phyloP scores from a whole-genome alignment of 192 early-diverging fungal genomes.

The Dimargaris verticillata region DNA sequence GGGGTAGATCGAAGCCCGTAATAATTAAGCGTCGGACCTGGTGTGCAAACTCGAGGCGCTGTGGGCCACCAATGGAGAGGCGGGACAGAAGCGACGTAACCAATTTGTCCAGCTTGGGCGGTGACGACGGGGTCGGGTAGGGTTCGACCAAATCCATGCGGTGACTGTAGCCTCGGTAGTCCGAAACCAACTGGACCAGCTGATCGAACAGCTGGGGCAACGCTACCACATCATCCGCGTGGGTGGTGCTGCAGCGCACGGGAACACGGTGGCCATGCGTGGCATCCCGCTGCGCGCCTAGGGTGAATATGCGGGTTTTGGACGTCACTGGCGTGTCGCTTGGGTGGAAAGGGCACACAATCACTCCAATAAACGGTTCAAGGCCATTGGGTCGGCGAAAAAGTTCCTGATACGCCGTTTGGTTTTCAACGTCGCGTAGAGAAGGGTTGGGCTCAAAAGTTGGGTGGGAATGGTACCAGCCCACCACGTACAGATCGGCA shows the following conservation, averaged over 20 bases:
- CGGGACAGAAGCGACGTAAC: not conserved
- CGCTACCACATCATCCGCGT: not conserved
- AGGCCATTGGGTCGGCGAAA: constrained; percentile 42
- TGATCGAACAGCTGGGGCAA: not conserved
- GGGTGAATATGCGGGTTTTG: not conserved
- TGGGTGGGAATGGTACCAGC: constrained; percentile 96
- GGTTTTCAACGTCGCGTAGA: constrained; percentile 80
- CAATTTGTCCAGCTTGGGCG: not conserved
- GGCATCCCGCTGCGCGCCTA: not conserved
- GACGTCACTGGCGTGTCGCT: too few relatives aligned
- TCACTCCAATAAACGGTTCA: constrained; percentile 83
- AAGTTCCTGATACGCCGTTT: constrained; percentile 71
- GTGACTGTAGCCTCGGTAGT: not conserved
- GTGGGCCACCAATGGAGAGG: too few relatives aligned
- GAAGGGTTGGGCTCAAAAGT: constrained; percentile 80
- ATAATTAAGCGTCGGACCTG: too few relatives aligned
- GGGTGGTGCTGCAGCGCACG: not conserved
- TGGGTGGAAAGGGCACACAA: constrained; percentile 67
- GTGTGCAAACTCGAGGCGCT: too few relatives aligned
- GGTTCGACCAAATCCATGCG: not conserved
- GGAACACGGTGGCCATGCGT: constrained; percentile 1
- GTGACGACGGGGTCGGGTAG: not conserved
- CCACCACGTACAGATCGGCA: constrained; percentile 49
- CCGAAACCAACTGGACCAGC: not conserved
- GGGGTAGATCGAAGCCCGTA: too few relatives aligned